phyloP scores from a whole-genome alignment of 2,329 filamentous ascomycete species.

The Epichloe elymi region DNA sequence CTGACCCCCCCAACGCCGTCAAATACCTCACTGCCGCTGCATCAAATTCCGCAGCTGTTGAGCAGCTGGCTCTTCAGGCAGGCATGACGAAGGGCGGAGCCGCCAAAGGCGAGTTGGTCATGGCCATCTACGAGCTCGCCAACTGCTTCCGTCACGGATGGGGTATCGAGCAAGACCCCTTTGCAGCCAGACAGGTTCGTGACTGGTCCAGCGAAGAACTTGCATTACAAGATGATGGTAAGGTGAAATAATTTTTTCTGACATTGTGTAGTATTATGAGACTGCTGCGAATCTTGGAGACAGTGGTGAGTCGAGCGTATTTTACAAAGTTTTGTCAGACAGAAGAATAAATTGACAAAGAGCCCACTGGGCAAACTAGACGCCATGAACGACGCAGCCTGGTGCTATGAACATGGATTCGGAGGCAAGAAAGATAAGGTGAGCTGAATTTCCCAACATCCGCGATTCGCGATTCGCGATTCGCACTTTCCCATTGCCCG shows the following conservation, averaged over 20 bases:
- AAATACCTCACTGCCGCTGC: constrained; percentile 80
- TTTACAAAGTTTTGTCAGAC: background rate
- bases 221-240: background rate
- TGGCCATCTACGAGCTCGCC: constrained; percentile 90
- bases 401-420: constrained; percentile 96
- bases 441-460: constrained; percentile 26
- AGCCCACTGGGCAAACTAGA: constrained; percentile 35
- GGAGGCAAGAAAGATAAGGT: constrained; percentile 98
- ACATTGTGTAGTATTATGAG: constrained; percentile 67
- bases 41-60: constrained; percentile 76
- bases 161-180: constrained; percentile 76
- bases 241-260: background rate
- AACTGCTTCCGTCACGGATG: constrained; percentile 91
- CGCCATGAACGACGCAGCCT: constrained; percentile 92
- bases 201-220: constrained; percentile 20
- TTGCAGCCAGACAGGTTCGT: constrained; percentile 60
- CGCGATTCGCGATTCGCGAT: background rate
- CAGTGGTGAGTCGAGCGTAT: constrained; percentile 41
- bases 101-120: constrained; percentile 88
- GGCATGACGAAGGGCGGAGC: constrained; percentile 88
- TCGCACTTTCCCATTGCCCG: background rate
- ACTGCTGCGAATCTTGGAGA: constrained; percentile 94
- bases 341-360: background rate
- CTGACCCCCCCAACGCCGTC: constrained; percentile 60
- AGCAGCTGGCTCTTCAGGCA: constrained; percentile 70